Percentiles rank a stretch among this genome's conserved stretches.
Evolutionary conservation across 176 grass and related monocot genomes (phyloP).

Genomic region (Guadua angustifolia): DNA sequence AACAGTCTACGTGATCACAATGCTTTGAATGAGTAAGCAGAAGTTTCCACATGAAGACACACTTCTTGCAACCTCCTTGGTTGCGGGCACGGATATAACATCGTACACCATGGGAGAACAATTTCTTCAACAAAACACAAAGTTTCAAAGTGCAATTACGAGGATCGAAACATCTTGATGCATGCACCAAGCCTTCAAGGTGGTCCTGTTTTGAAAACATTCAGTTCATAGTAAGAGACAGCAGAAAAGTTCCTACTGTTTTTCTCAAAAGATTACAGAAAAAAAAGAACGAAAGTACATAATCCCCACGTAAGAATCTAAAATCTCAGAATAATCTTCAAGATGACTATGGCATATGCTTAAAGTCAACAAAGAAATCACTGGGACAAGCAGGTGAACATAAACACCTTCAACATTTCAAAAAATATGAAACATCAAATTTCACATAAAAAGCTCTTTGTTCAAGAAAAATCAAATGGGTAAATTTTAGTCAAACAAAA

Average conservation of each 20-base stretch:
- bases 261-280: neutral
- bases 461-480: neutral
- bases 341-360: conserved; percentile 8
- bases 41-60: conserved; percentile 80
- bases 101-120: conserved; percentile 74
- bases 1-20: conserved; percentile 28
- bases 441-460: neutral
- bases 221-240: conserved; percentile 10
- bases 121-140: conserved; percentile 62
- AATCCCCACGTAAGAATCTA: neutral
- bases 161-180: conserved; percentile 63
- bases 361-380: neutral
- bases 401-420: conserved; percentile 13
- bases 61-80: conserved; percentile 59
- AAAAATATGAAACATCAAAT: neutral
- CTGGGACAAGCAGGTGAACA: neutral
- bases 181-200: conserved; percentile 69
- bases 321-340: conserved; percentile 28
- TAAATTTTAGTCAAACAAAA: neutral
- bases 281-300: conserved; percentile 11
- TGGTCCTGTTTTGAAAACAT: conserved; percentile 62
- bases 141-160: conserved; percentile 47
- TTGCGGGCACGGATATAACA: conserved; percentile 52
- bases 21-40: conserved; percentile 51
- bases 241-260: neutral